phyloP scores from a whole-genome alignment of 768 basidiomycete genomes.

The Tulasnella sp. region DNA sequence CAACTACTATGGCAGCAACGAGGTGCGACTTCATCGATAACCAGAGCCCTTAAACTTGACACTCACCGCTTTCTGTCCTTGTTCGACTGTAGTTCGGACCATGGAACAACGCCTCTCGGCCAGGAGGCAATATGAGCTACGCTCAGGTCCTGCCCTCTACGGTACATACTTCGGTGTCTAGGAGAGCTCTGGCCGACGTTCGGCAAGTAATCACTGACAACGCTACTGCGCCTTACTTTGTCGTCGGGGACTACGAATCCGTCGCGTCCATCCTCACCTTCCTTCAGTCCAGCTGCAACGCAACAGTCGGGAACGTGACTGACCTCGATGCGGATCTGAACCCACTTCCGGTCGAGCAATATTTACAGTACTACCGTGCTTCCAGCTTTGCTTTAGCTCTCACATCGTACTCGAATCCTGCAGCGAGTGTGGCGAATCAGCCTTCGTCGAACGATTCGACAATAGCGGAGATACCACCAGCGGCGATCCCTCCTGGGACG shows the following conservation, averaged over 20 bases:
- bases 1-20: conserved; percentile 27
- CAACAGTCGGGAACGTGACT: neutral
- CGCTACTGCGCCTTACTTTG: conserved; percentile 21
- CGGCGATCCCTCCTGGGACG: conserved; percentile 21
- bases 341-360: conserved; percentile 23
- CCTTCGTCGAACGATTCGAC: conserved; percentile 24
- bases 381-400: conserved; percentile 27
- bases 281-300: conserved; percentile 22
- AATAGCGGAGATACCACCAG: neutral
- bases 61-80: neutral
- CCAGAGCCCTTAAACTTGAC: neutral
- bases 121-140: conserved; percentile 15
- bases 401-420: conserved; percentile 18
- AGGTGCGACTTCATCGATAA: neutral
- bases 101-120: conserved; percentile 27
- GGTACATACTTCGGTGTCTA: neutral
- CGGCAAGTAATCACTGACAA: neutral
- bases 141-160: conserved; percentile 11
- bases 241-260: conserved; percentile 26
- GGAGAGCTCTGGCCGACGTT: neutral
- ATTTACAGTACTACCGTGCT: conserved; percentile 27
- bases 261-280: conserved; percentile 1
- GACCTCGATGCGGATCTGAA: neutral
- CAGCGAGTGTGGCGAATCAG: conserved; percentile 1
- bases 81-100: conserved; percentile 22